phyloP scores from a whole-genome alignment of 2,329 filamentous ascomycete species.

The Thermochaetoides dissita region DNA sequence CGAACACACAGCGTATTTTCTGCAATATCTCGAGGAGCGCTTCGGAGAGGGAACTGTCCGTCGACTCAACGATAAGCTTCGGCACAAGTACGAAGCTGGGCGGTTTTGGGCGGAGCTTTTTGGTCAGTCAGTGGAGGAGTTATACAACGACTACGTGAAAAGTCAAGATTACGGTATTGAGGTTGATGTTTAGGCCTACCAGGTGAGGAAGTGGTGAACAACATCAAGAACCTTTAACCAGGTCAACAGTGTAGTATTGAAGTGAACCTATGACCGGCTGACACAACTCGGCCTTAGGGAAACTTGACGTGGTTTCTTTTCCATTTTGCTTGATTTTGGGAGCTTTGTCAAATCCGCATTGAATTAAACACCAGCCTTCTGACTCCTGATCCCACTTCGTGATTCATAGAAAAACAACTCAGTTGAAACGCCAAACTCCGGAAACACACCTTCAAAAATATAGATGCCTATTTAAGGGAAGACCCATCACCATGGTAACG shows the following conservation, averaged over 20 bases:
- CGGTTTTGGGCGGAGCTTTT: slow-evolving; percentile 56
- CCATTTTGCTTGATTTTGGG: too few relatives aligned
- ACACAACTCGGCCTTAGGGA: too few relatives aligned
- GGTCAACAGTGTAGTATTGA: too few relatives aligned
- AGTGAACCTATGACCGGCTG: too few relatives aligned
- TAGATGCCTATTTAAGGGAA: neutral
- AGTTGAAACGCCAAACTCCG: neutral
- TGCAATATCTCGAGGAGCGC: slow-evolving; percentile 66
- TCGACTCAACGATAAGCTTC: slow-evolving; percentile 53
- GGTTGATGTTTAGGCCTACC: neutral
- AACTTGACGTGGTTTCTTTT: too few relatives aligned
- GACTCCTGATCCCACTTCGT: too few relatives aligned
- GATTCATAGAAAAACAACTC: too few relatives aligned
- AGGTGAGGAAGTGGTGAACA: too few relatives aligned
- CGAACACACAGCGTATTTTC: slow-evolving; percentile 79
- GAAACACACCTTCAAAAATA: neutral
- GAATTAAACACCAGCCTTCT: too few relatives aligned
- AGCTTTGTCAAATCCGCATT: too few relatives aligned
- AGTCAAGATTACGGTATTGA: slow-evolving; percentile 2
- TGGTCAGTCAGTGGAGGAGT: slow-evolving; percentile 47
- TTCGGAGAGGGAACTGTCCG: slow-evolving; percentile 47
- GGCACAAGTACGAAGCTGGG: slow-evolving; percentile 49
- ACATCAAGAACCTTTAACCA: too few relatives aligned
- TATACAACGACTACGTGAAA: slow-evolving; percentile 61
- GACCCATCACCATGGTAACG: neutral